Evolutionary conservation across 1,284 basidiomycete genomes (phyloP).

Genomic region (Flammula alnicola): DNA sequence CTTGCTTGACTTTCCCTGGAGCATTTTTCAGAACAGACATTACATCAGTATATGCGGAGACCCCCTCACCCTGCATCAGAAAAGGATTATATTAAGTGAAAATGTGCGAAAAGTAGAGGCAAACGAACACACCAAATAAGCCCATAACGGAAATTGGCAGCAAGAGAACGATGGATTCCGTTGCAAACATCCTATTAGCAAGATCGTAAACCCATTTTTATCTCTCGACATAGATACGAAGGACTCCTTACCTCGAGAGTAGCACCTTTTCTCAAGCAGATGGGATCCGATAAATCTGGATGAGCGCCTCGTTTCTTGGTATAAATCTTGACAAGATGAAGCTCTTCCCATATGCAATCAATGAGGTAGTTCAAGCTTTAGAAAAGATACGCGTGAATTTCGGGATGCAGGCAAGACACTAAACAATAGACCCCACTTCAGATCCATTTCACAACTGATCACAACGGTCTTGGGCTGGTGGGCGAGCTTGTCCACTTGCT

Average conservation of each 20-base stretch:
- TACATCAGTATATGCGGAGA: neutral
- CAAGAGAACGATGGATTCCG: constrained; percentile 89
- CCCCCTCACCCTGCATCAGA: constrained; percentile 30
- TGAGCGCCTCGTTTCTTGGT: constrained; percentile 96
- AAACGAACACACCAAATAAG: constrained; percentile 75
- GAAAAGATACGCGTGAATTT: constrained; percentile 8
- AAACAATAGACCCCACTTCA: constrained; percentile 65
- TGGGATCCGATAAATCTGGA: constrained; percentile 92
- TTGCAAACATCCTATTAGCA: constrained; percentile 78
- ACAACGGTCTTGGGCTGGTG: constrained; percentile 87
- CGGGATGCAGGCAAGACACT: neutral
- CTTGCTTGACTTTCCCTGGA: constrained; percentile 86
- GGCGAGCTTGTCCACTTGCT: constrained; percentile 90
- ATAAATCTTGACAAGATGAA: constrained; percentile 90
- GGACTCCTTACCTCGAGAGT: constrained; percentile 81
- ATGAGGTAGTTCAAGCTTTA: constrained; percentile 85
- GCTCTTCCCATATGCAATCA: constrained; percentile 89
- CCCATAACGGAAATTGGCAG: constrained; percentile 90
- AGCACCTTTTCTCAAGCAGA: constrained; percentile 90
- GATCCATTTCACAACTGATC: constrained; percentile 91
- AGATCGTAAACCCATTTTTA: constrained; percentile 1
- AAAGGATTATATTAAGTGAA: neutral
- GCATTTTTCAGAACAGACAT: constrained; percentile 2
- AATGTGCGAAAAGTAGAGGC: constrained; percentile 9
- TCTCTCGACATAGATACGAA: neutral